Percentiles rank a stretch among this genome's conserved stretches.
phyloP scores from a whole-genome alignment of 176 grass and related monocot genomes.

The Dendrocalamus sinicus region DNA sequence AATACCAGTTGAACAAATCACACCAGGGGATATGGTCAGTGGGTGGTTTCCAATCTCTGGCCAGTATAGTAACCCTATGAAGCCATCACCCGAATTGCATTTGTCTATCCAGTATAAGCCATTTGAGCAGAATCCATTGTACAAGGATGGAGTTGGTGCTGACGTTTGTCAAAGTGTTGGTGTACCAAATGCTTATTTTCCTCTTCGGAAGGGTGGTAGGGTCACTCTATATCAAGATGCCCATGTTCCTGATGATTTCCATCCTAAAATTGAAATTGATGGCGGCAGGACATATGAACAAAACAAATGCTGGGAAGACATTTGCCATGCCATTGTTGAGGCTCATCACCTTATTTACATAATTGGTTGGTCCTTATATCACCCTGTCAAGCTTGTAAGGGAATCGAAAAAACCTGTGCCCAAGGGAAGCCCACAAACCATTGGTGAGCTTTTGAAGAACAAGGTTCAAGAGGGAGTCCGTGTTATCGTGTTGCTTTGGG shows the following conservation, averaged over 20 bases:
- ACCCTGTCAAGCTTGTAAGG: slow-evolving; percentile 74
- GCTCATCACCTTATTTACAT: slow-evolving; percentile 93
- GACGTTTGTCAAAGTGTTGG: slow-evolving; percentile 49
- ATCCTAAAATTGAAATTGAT: slow-evolving; percentile 71
- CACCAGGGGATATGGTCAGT: slow-evolving; percentile 47
- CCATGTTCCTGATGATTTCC: slow-evolving; percentile 70
- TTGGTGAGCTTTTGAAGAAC: slow-evolving; percentile 79
- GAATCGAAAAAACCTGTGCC: slow-evolving; percentile 64
- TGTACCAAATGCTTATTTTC: slow-evolving; percentile 93
- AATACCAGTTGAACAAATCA: slow-evolving; percentile 74
- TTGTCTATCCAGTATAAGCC: slow-evolving; percentile 74
- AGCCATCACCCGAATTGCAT: slow-evolving; percentile 67
- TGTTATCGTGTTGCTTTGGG: slow-evolving; percentile 95
- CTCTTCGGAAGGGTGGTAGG: slow-evolving; percentile 72
- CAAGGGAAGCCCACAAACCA: slow-evolving; percentile 53
- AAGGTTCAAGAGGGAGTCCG: slow-evolving; percentile 89
- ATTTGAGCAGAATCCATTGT: slow-evolving; percentile 67
- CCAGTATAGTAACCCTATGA: slow-evolving; percentile 56
- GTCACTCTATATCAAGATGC: slow-evolving; percentile 94
- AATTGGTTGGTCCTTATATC: slow-evolving; percentile 89
- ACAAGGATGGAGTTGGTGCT: slow-evolving; percentile 66
- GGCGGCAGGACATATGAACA: slow-evolving; percentile 72
- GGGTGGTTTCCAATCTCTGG: slow-evolving; percentile 80
- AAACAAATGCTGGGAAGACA: slow-evolving; percentile 94
- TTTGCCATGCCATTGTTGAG: slow-evolving; percentile 87